phyloP scores from a whole-genome alignment of 129 eudicot species.

The Saussurea involucrata region DNA sequence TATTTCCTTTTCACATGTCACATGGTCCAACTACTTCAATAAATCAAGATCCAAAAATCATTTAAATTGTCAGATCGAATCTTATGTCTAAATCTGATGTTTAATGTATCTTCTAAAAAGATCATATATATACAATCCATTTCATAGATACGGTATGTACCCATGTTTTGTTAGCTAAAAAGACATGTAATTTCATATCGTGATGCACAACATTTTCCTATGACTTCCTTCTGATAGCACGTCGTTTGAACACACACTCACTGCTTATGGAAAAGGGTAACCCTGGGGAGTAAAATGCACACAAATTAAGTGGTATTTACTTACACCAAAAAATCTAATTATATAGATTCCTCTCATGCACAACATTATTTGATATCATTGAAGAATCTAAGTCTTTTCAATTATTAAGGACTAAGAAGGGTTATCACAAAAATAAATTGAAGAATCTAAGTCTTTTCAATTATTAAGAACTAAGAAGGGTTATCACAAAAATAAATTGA shows the following conservation, averaged over 20 bases:
- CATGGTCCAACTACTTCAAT: neutral
- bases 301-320: neutral
- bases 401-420: no score
- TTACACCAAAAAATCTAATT: neutral
- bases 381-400: no score
- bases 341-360: neutral
- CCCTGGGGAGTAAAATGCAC: neutral
- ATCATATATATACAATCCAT: neutral
- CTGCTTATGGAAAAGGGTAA: neutral
- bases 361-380: no score
- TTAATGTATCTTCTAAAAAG: no score
- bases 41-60: neutral
- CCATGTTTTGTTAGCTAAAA: neutral
- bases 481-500: no score
- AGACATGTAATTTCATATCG: neutral
- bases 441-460: no score
- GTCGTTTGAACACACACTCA: neutral
- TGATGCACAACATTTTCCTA: neutral
- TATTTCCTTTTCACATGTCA: neutral
- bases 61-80: neutral
- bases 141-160: neutral
- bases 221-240: neutral
- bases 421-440: no score
- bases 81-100: no score
- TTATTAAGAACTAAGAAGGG: no score